These are phyloP conservation scores for Quercus ilex DNA, from an alignment of 306 rosid genomes.

Conservation along the genomic window DNA sequence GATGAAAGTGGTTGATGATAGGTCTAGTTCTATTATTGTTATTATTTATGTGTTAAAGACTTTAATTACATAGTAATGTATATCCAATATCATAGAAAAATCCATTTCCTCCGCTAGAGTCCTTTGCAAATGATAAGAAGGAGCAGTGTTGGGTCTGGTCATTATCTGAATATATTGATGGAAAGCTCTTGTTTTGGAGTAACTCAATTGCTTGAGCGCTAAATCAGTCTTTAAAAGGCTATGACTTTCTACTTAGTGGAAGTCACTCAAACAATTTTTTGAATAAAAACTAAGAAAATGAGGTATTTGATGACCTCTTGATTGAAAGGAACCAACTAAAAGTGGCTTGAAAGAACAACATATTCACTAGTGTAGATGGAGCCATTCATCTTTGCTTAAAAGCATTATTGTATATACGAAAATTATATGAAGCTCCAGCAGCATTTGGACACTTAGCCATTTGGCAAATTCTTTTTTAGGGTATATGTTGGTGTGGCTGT, in stretches of 20 bases:
- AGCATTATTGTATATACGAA: conserved; percentile 33
- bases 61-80: too few species aligned
- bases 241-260: conserved; percentile 29
- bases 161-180: conserved; percentile 19
- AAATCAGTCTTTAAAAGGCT: conserved; percentile 48
- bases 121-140: conserved; percentile 1
- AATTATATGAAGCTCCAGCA: conserved; percentile 20
- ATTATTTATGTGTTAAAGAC: too few species aligned
- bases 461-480: conserved; percentile 18
- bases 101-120: neutral
- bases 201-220: conserved; percentile 77
- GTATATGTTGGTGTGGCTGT: neutral
- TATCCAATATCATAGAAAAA: neutral
- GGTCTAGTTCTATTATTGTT: neutral
- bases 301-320: conserved; percentile 17
- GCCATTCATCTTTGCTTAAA: conserved; percentile 68
- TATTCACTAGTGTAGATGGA: conserved; percentile 18
- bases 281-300: conserved; percentile 24
- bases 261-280: conserved; percentile 35
- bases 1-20: conserved; percentile 20
- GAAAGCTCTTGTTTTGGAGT: conserved; percentile 44
- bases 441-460: conserved; percentile 34
- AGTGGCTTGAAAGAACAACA: conserved; percentile 70
- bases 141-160: conserved; percentile 1
- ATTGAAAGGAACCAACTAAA: conserved; percentile 53